phyloP scores from a whole-genome alignment of 2,329 filamentous ascomycete species.

The Cadophora luteo-olivacea region DNA sequence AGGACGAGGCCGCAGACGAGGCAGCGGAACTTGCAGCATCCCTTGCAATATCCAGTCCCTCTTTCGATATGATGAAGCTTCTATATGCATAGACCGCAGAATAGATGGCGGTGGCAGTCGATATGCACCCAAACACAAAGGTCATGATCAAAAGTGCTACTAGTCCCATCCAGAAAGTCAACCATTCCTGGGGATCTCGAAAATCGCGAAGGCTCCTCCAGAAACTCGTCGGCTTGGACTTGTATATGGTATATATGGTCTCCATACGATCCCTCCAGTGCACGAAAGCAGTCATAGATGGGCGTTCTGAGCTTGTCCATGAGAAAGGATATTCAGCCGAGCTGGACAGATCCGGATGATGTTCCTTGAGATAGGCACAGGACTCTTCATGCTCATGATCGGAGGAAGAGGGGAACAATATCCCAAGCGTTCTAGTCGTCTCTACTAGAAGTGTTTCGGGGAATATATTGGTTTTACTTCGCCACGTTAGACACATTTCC shows the following conservation, averaged over 20 bases:
- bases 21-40: background rate
- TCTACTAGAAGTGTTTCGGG: background rate
- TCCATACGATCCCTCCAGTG: background rate
- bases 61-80: background rate
- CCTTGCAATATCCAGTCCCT: slow-evolving; percentile 4
- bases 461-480: background rate
- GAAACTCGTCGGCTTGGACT: background rate
- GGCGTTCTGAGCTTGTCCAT: background rate
- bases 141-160: background rate
- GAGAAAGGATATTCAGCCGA: background rate
- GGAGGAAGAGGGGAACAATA: background rate
- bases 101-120: background rate
- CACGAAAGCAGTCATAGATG: background rate
- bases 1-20: background rate
- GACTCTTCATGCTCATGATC: background rate
- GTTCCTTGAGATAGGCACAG: background rate
- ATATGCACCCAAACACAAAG: background rate
- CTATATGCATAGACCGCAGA: background rate
- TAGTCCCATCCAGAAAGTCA: background rate
- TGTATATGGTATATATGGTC: background rate
- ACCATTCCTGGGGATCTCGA: background rate
- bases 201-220: background rate
- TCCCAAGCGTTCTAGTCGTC: background rate
- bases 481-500: background rate
- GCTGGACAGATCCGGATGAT: background rate